Conservation (phyloP, 2,329 filamentous ascomycete species). For the Penicillium sp. region DNA sequence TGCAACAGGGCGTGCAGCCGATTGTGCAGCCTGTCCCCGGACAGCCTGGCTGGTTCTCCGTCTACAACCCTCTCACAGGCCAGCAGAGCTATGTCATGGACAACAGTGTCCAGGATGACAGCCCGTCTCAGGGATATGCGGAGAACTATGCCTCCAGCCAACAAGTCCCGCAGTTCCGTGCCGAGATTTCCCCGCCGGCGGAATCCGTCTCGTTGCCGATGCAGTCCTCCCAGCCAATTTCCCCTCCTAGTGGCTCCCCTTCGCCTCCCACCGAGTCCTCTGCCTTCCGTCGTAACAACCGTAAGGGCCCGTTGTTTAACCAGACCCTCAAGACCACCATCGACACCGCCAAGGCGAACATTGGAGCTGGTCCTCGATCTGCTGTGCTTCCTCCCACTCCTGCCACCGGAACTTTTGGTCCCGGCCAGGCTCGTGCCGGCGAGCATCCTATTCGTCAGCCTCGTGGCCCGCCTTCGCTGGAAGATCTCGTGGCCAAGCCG, state of each 20-base stretch:
- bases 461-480: conserved; percentile 84
- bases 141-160: conserved; percentile 53
- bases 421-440: conserved; percentile 87
- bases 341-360: conserved; percentile 54
- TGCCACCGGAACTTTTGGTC: conserved; percentile 82
- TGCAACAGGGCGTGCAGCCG: conserved; percentile 67
- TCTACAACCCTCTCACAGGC: conserved; percentile 83
- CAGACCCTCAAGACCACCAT: conserved; percentile 49
- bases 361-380: conserved; percentile 71
- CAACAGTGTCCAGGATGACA: conserved; percentile 57
- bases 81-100: conserved; percentile 82
- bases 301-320: conserved; percentile 78
- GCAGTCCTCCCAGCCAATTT: conserved; percentile 66
- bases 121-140: conserved; percentile 34
- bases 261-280: conserved; percentile 75
- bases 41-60: conserved; percentile 75
- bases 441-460: conserved; percentile 94
- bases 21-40: conserved; percentile 64
- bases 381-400: conserved; percentile 79
- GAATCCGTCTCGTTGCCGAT: conserved; percentile 58
- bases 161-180: conserved; percentile 65
- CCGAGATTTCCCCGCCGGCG: conserved; percentile 80
- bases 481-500: conserved; percentile 86
- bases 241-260: conserved; percentile 63
- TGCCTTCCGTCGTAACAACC: conserved; percentile 89